Evolutionary conservation across 2,329 filamentous ascomycete species (phyloP), one percentile per base, ranked within the genome.

Genomic region (Shiraia sp.): DNA sequence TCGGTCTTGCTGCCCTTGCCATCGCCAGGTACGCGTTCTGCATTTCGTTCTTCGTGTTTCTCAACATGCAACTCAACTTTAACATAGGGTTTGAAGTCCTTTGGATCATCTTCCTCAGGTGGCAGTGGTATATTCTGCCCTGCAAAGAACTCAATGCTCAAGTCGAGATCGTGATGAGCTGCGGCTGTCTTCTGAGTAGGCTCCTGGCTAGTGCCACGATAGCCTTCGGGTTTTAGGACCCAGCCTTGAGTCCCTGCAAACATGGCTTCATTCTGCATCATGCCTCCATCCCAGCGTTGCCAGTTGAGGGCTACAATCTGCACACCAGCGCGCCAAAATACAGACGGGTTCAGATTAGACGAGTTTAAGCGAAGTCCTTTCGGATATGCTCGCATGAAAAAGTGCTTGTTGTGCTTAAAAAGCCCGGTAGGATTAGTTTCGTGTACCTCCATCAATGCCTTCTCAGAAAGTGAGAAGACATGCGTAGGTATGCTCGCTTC

Each of bases 221-320:
- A 93, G 12, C 86, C 86, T 23, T 78, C 66, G 0, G 91, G 90
- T 70, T 96, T 96, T 47, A 93, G 76, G 2, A 91, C 82, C 88
- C 89, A 96, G 28, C 92, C 91, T 29, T 81, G 75, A 36, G 88
- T 86, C 8, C 83, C 87, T 2, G 83, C 80, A 69, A 96, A 96
- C 89, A 95, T 93, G 55, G 83, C 91, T 62, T 93, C 85, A 63
- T 96, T 96, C 10, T 96, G 79, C 92, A 96, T 96, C 85, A 95
- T 95, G 23, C 89, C 90, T 55, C 89, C 86, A 60, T 96, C 90
- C 68, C 87, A 85, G 47, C 85, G 86, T 69, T 97, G 91, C 89
- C 91, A 97, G 71, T 96, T 96, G 47, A 97, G 75, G 0, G 91
- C 91, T 1, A 95, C 90, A 55, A 96, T 86, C 69, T 96, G 91